Conservation (phyloP, 1,284 basidiomycete genomes). For the Boletus albobrunnescens region DNA sequence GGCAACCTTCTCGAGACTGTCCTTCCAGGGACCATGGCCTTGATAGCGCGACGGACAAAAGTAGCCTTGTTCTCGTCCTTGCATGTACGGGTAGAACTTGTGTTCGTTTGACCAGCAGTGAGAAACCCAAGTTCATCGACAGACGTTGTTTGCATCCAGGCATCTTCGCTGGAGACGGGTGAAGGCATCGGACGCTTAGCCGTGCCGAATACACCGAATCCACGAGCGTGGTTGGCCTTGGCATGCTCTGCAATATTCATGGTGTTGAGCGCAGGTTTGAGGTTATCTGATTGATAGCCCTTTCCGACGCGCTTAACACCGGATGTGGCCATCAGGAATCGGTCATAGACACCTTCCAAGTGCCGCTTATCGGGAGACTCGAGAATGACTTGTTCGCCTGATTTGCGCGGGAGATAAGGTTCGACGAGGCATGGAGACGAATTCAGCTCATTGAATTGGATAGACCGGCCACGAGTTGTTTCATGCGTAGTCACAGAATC, state of each 20-base stretch:
- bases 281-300: constrained; percentile 68
- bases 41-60: constrained; percentile 62
- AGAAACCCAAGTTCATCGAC: constrained; percentile 56
- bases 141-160: constrained; percentile 37
- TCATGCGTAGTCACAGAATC: constrained; percentile 30
- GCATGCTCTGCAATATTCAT: constrained; percentile 18
- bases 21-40: constrained; percentile 58
- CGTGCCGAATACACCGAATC: constrained; percentile 50
- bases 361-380: constrained; percentile 55
- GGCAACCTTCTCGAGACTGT: constrained; percentile 45
- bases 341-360: constrained; percentile 69
- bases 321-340: constrained; percentile 72
- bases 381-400: constrained; percentile 36
- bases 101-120: constrained; percentile 28
- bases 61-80: constrained; percentile 50
- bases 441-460: constrained; percentile 46
- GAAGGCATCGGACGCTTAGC: constrained; percentile 56
- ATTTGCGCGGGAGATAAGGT: constrained; percentile 51
- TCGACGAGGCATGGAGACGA: constrained; percentile 59
- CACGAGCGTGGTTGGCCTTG: constrained; percentile 35
- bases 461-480: constrained; percentile 25
- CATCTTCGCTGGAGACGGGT: constrained; percentile 62
- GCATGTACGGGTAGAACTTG: constrained; percentile 23
- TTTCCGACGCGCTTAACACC: constrained; percentile 70
- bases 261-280: constrained; percentile 34